These are phyloP conservation scores for Diospyros lotus DNA, from an alignment of 148 eudicot genomes.

Conservation along the genomic window DNA sequence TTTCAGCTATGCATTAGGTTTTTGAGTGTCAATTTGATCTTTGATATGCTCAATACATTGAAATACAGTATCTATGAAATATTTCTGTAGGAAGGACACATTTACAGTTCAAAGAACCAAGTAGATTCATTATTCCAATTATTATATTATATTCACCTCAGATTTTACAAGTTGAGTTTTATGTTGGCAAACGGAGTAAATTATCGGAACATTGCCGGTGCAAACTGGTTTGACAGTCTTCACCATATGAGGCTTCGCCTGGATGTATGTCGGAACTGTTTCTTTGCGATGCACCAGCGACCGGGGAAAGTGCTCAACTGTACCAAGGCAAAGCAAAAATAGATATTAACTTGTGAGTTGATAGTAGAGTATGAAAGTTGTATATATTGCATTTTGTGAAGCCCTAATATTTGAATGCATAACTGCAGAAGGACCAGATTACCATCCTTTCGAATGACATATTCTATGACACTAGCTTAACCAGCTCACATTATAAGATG, in stretches of 20 bases:
- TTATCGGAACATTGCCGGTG: not conserved
- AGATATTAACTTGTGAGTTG: not conserved
- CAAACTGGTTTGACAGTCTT: slow-evolving; percentile 13
- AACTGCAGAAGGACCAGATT: not conserved
- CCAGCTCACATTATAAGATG: not conserved
- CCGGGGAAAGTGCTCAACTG: slow-evolving; percentile 83
- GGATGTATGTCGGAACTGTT: slow-evolving; percentile 47
- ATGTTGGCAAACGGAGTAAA: not conserved
- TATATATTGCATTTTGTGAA: not conserved
- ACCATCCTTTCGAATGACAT: not conserved
- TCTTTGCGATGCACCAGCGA: slow-evolving; percentile 69
- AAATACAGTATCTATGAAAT: not conserved
- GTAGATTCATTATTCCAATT: not conserved
- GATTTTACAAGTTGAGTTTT: not conserved
- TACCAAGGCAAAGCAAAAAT: slow-evolving; percentile 10
- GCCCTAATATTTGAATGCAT: not conserved
- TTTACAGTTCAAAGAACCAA: not conserved
- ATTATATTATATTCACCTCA: not conserved
- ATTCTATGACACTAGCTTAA: not conserved
- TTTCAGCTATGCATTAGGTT: no score
- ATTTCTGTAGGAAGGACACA: not conserved
- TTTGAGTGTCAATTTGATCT: not conserved
- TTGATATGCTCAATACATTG: not conserved
- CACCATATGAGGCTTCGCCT: slow-evolving; percentile 56
- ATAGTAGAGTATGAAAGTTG: not conserved